Base-by-base conservation (phyloP, 2,329 filamentous ascomycete species). In the Neofusicoccum umdonicola region DNA sequence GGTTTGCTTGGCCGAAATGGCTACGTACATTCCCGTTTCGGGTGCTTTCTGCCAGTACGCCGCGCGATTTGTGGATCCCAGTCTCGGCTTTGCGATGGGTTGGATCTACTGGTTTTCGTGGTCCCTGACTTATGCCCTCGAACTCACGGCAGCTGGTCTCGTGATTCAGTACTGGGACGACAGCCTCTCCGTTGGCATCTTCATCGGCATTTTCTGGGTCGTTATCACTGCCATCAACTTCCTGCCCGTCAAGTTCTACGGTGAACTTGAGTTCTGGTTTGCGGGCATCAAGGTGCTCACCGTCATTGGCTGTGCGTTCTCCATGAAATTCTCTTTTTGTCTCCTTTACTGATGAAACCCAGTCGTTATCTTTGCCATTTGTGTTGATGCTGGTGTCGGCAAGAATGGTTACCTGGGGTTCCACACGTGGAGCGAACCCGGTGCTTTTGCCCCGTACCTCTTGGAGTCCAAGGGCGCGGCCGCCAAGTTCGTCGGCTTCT, bases 51-150 rank as follows among this genome's bases (percentile, higher is more conserved):
- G 90, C 35, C 84, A 88, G 47, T 94, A 93, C 71, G 90, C 90
- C 22, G 84, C 87, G 44, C 88, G 91, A 17, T 92, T 94, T 70
- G 84, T 92, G 65, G 88, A 91, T 71, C 87, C 86, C 11, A 88
- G 87, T 64, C 80, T 92, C 54, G 90, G 89, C 7, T 93, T 93
- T 71, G 84, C 90, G 19, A 90, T 93, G 84, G 90, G 91, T 19
- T 93, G 90, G 90, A 88, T 91, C 66, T 93, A 93, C 77, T 93
- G 89, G 88, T 92, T 92, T 72, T 88, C 85, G 42, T 93, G 88
- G 89, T 83, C 87, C 17, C 86, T 89, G 65, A 92, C 90, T 0
- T 90, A 86, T 69, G 89, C 89, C 0, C 83, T 92, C 8, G 90
- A 93, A 72, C 81, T 93, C 44, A 90, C 87, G 0, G 88, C 89